Conservation (phyloP, 1,284 basidiomycete genomes). For the Apiotrichum gamsii region DNA sequence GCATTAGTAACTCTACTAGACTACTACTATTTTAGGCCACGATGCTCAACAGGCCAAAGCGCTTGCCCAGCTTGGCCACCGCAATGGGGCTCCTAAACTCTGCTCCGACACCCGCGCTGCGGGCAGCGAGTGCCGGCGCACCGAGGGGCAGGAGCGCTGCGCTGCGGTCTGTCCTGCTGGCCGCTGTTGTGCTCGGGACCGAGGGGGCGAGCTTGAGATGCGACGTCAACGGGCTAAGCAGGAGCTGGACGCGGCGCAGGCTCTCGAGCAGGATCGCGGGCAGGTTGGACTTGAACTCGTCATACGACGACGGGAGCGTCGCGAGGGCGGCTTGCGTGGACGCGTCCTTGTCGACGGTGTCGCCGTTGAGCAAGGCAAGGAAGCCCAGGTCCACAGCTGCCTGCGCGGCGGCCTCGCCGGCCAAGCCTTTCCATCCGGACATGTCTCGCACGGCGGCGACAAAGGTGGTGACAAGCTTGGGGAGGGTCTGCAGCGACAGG, state of each 20-base stretch:
- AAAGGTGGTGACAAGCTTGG: slow-evolving; percentile 24
- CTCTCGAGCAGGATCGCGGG: slow-evolving; percentile 24
- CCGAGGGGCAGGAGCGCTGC: slow-evolving; percentile 38
- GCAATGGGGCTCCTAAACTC: slow-evolving; percentile 44
- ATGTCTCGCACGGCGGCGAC: slow-evolving; percentile 17
- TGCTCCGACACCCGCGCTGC: slow-evolving; percentile 16
- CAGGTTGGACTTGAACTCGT: slow-evolving; percentile 5
- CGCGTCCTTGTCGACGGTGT: slow-evolving; percentile 15
- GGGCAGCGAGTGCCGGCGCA: slow-evolving; percentile 14
- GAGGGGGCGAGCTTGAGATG: slow-evolving; percentile 21
- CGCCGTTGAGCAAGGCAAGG: slow-evolving; percentile 24
- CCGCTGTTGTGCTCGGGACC: background rate
- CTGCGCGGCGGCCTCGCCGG: slow-evolving; percentile 22
- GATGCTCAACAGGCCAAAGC: slow-evolving; percentile 42
- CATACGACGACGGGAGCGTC: background rate
- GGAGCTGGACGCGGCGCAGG: slow-evolving; percentile 34
- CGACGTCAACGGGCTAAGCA: slow-evolving; percentile 27
- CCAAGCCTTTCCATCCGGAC: slow-evolving; percentile 26
- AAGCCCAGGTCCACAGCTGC: slow-evolving; percentile 36
- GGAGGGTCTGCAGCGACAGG: slow-evolving; percentile 17
- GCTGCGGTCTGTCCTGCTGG: slow-evolving; percentile 17
- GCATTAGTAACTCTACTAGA: too few relatives aligned
- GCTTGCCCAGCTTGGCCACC: slow-evolving; percentile 41
- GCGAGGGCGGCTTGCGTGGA: slow-evolving; percentile 13
- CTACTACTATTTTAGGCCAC: slow-evolving; percentile 22